Evolutionary conservation across 306 rosid species (phyloP), one percentile per base, ranked within the genome.

Genomic region (Fragaria iinumae): DNA sequence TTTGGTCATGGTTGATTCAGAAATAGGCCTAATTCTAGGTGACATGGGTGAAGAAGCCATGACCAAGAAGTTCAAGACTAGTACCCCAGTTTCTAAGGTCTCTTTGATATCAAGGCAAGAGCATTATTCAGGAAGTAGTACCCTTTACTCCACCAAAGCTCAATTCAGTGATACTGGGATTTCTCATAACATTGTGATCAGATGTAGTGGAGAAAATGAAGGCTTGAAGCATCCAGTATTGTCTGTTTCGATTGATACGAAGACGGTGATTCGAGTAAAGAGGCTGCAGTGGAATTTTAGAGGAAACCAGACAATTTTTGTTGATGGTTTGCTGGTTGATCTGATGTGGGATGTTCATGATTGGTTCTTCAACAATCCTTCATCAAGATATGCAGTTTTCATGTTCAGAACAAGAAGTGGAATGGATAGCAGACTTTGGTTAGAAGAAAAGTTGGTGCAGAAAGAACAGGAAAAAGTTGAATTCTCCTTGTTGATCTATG

Each of bases 341-440:
- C 84, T 94, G 86, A 79, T 94, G 47, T 94, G 98, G 98, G 97
- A 94, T 83, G 97, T 94, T 77, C 97, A 94, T 73, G 92, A 88
- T 32, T 94, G 98, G 98, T 91, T 94, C 56, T 94, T 90, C 69
- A 86, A 79, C 73, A 88, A 80, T 34, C 79, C 88, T 11, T 62
- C 80, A 69, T 85, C 89, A 79, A 89, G 96, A 0, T 76, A 56
- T 78, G 97, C 88, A 0, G 96, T 94, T 71, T 94, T 94, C 79
- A 90, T 94, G 98, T 91, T 94, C 87, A 88, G 97, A 39, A 91
- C 89, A 2, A 91, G 97, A 73, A 89, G 88, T 73, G 93, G 96
- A 0, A 82, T 90, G 89, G 98, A 91, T 69, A 90, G 90, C 81
- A 83, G 98, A 72, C 84, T 94, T 43, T 90, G 98, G 98, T 82